Evolutionary conservation across 164 flowering plant genomes (phyloP).

Genomic region (Kalanchoe fedtschenkoi): DNA sequence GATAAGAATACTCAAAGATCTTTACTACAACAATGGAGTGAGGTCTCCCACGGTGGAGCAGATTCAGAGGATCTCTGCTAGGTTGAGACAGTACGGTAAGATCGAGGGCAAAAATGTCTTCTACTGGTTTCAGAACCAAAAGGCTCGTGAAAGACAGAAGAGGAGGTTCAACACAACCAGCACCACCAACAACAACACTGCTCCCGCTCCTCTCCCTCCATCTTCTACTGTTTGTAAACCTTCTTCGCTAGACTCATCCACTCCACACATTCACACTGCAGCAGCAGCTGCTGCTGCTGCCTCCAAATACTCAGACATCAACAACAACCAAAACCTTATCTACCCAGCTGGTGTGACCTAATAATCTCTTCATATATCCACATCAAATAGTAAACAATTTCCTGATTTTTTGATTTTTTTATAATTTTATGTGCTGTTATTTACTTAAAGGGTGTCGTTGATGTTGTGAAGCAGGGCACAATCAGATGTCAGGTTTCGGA

Average conservation of each 20-base stretch:
- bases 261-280: neutral
- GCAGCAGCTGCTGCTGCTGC: too few relatives aligned
- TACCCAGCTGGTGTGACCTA: neutral
- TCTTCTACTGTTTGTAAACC: neutral
- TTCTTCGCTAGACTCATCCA: neutral
- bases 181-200: neutral
- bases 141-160: slow-evolving; percentile 94
- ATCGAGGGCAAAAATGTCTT: slow-evolving; percentile 98
- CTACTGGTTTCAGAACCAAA: slow-evolving; percentile 98
- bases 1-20: slow-evolving; percentile 73
- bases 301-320: neutral
- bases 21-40: slow-evolving; percentile 86
- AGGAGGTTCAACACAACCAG: slow-evolving; percentile 42
- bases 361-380: too few relatives aligned
- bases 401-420: slow-evolving; percentile 12
- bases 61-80: slow-evolving; percentile 80
- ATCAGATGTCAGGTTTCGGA: slow-evolving; percentile 45
- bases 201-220: neutral
- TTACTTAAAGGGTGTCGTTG: slow-evolving; percentile 23
- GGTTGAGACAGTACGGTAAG: slow-evolving; percentile 80
- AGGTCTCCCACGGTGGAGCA: slow-evolving; percentile 85
- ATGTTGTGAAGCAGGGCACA: slow-evolving; percentile 22
- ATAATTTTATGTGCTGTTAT: neutral
- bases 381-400: too few relatives aligned
- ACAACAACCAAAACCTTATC: neutral